Percentiles rank a stretch among this genome's conserved stretches.
phyloP scores from a whole-genome alignment of 1,284 basidiomycete genomes.

The Microbotryomycetes sp. region DNA sequence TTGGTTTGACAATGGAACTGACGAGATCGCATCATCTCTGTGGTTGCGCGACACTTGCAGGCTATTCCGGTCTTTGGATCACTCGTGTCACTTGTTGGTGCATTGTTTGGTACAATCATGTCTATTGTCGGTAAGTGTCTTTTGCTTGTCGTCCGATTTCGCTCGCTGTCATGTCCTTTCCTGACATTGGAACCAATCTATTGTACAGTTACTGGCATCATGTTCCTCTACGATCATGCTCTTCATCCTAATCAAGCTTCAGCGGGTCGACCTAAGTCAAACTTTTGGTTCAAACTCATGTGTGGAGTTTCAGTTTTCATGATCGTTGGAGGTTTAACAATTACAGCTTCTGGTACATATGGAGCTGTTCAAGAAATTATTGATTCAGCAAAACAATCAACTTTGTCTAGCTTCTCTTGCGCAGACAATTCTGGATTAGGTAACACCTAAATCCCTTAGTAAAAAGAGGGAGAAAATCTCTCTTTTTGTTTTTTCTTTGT shows the following conservation, averaged over 20 bases:
- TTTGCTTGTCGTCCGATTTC: background rate
- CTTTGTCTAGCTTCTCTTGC: slow-evolving; percentile 3
- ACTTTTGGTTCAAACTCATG: background rate
- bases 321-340: background rate
- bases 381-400: background rate
- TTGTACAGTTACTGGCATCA: background rate
- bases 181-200: too few relatives aligned
- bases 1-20: too few relatives aligned
- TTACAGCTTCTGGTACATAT: background rate
- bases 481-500: too few relatives aligned
- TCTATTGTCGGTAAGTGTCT: background rate
- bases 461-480: too few relatives aligned
- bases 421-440: slow-evolving; percentile 12
- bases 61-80: slow-evolving; percentile 13
- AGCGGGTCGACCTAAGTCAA: background rate
- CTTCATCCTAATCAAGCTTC: background rate
- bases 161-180: background rate
- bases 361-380: background rate
- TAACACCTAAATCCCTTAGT: too few relatives aligned
- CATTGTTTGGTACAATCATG: slow-evolving; percentile 2
- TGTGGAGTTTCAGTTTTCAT: background rate
- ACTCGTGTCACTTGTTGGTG: slow-evolving; percentile 10
- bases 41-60: too few relatives aligned
- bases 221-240: background rate
- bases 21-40: too few relatives aligned